Evolutionary conservation across 2,329 filamentous ascomycete genomes (phyloP).

Genomic region (Tolypocladium paradoxum): DNA sequence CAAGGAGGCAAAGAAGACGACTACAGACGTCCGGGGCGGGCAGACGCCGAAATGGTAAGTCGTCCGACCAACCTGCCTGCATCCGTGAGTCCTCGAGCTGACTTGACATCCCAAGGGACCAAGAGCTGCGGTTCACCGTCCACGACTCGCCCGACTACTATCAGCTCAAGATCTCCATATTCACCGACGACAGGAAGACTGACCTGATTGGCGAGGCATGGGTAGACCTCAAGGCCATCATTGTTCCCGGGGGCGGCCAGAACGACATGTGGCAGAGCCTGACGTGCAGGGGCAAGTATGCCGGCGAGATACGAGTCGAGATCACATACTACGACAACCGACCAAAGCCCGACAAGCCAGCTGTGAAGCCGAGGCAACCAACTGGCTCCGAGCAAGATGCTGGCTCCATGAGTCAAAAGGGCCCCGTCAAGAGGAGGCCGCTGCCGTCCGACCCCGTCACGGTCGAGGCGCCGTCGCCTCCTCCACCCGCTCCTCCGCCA

Average conservation of each 20-base stretch:
- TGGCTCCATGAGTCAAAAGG: conserved; percentile 35
- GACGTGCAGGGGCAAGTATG: conserved; percentile 86
- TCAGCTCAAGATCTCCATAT: conserved; percentile 88
- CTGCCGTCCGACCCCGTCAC: conserved; percentile 69
- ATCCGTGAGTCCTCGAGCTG: background rate
- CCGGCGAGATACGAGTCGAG: conserved; percentile 87
- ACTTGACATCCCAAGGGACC: conserved; percentile 55
- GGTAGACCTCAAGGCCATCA: conserved; percentile 71
- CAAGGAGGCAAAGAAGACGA: conserved; percentile 96
- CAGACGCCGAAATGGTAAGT: conserved; percentile 88
- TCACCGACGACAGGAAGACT: conserved; percentile 97
- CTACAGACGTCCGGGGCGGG: conserved; percentile 84
- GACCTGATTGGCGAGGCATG: conserved; percentile 93
- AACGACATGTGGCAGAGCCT: conserved; percentile 86
- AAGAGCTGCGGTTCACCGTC: conserved; percentile 90
- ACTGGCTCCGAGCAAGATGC: conserved; percentile 24
- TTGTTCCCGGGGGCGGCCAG: conserved; percentile 82
- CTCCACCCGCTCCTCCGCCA: conserved; percentile 13
- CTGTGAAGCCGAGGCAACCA: conserved; percentile 40
- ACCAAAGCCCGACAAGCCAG: conserved; percentile 65
- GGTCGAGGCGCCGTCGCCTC: conserved; percentile 31
- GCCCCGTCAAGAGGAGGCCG: conserved; percentile 70
- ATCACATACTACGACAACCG: conserved; percentile 92
- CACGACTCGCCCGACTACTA: conserved; percentile 96
- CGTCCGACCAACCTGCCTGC: background rate